Base-by-base conservation (phyloP, 306 rosid species). In the Cucumis cinereus region DNA sequence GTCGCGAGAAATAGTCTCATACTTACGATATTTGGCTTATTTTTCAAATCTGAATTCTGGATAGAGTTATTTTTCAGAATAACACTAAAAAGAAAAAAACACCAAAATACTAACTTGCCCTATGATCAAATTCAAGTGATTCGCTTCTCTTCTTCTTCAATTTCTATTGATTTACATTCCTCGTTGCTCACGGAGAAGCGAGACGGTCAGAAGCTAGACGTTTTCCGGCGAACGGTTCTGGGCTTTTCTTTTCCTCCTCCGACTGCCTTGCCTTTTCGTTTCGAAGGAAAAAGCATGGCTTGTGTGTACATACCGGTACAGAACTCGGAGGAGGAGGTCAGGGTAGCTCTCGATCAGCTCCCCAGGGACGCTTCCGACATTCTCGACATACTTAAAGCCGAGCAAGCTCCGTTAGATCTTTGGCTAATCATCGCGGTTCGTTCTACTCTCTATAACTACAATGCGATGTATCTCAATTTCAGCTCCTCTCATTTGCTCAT, bases 401-500 rank as follows among this genome's bases (percentile, higher is more conserved):
- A 92, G 83, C 99, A 95, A 88, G 98, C 99, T 35, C 93, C 98
- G 67, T 97, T 92, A 60, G 98, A 95, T 88, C 97, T 95, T 81
- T 92, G 98, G 99, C 98, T 95, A 78, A 89, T 95, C 14, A 95
- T 92, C 71, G 98, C 97, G 89, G 98, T 95, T 74, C 43, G 87
- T 81, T 73, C 24, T 79, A 12, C 72, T 55, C 10, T 28, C 54
- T 72, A 24, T 1, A 7, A 4, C 17, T 28, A 19, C 5, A 70
- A 72, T 72, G 60, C 13, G 10, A 72, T 50, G 10, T 50, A 28
- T 30, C 45, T 50, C 3, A 40, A 23, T 70, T 70, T 45, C 14
- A 23, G 15, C 50, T 47, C 9, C 40, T 2, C 8, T 38, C 28
- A 17, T 6, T 38, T 2, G 24, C 41, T 50, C 45, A 24, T 71